Base-by-base conservation (phyloP, 768 basidiomycete species). In the Clitopilus hobsonii region DNA sequence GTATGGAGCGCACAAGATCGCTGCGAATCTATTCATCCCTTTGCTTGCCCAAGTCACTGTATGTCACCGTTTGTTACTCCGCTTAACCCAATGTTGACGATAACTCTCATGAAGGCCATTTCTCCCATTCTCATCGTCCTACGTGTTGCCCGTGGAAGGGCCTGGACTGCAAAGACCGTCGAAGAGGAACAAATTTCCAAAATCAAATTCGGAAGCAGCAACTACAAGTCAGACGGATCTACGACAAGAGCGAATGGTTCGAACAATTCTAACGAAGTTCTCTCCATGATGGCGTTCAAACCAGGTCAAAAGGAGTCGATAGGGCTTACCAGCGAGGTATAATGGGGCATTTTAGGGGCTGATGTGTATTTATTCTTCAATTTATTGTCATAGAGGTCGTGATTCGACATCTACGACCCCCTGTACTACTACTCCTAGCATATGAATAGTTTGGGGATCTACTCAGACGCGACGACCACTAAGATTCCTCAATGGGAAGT, bases 101-200 rank as follows among this genome's bases (percentile, higher is more conserved):
- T 38, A 23, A 13, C 13, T 47, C 45, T 47, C 48, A 30, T 41
- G n/a, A 11, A 75, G 73, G 64, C 61, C 23, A 69, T 75, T 52
- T 66, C 67, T 0, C 67, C 72, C 22, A 24, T 69, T 14, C 55
- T 70, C 48, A 74, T 76, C 58, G 66, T 73, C 56, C 59, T 69
- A 18, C 69, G 74, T 3, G 69, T 76, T 24, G 68, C 66, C 0
- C 61, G 53, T 47, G 74, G 72, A 6, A 52, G 57, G 7, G 65
- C 65, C 11, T 63, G 72, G 71, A 63, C 52, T 16, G 41, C 41
- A 8, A 3, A 45, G 41, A 45, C 22, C 10, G 41, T 45, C 10
- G n/a, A 16, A 10, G 41, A 45, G n/a, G n/a, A 45, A 18, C n/a
- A 45, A 20, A 4, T 45, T 10, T 45, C 41, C 14, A 45, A 45